Percentiles rank a stretch among this genome's conserved stretches.
These are phyloP conservation scores for Candida tunisiensis DNA, from an alignment of 1,139 yeast genomes.

Conservation along the genomic window DNA sequence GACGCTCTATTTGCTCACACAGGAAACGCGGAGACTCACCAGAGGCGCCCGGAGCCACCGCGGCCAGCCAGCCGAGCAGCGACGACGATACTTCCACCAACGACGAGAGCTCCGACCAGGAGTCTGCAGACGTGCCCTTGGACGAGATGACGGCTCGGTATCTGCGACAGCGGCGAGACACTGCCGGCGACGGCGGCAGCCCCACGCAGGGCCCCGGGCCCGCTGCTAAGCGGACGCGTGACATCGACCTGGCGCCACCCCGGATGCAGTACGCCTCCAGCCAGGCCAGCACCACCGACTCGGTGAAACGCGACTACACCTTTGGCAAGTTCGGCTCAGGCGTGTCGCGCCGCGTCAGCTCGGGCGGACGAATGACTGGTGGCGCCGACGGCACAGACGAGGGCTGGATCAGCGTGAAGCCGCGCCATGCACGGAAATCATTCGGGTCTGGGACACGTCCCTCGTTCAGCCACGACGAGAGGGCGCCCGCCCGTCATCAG, in stretches of 20 bases:
- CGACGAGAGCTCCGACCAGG: too few relatives aligned
- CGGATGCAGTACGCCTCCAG: too few relatives aligned
- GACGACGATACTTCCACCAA: too few relatives aligned
- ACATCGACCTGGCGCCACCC: slow-evolving; percentile 6
- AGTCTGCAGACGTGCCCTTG: too few relatives aligned
- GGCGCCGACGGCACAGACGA: slow-evolving; percentile 14
- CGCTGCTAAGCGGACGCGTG: slow-evolving; percentile 3
- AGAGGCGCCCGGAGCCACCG: slow-evolving; percentile 3
- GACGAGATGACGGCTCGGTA: too few relatives aligned
- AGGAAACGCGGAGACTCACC: slow-evolving; percentile 2
- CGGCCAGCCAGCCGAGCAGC: slow-evolving; percentile 4
- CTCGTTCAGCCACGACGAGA: neutral
- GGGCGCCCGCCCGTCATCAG: neutral
- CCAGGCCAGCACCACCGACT: too few relatives aligned
- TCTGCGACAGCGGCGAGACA: too few relatives aligned
- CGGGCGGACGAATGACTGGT: slow-evolving; percentile 5
- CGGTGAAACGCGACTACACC: slow-evolving; percentile 10
- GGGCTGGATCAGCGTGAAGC: slow-evolving; percentile 17
- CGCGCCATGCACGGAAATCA: slow-evolving; percentile 6
- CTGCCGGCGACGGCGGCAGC: too few relatives aligned
- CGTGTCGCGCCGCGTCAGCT: slow-evolving; percentile 4
- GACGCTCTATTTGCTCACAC: slow-evolving; percentile 4
- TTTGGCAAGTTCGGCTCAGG: slow-evolving; percentile 7
- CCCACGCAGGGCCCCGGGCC: too few relatives aligned
- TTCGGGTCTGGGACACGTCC: slow-evolving; percentile 2